A percentile compares a stretch with the other conserved stretches of the same genome.
phyloP scores from a whole-genome alignment of 352 stramenopile genomes.

The Globisporangium rhizosaccharum region DNA sequence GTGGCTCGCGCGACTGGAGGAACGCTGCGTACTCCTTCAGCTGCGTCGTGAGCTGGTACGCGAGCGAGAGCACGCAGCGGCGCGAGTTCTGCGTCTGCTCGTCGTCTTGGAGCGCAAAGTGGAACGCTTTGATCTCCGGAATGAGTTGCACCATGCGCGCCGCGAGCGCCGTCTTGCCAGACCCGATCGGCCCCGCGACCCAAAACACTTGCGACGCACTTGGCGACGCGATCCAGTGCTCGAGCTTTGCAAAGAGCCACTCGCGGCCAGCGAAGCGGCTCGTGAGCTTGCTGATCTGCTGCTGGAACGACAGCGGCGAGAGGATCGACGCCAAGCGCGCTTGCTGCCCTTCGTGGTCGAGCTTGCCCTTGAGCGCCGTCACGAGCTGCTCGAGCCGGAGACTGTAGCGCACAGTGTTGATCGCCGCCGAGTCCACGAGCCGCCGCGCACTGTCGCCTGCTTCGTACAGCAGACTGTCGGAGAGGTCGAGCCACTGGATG shows the following conservation, averaged over 20 bases:
- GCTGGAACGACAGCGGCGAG: slow-evolving; percentile 61
- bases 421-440: slow-evolving; percentile 11
- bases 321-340: slow-evolving; percentile 61
- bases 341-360: slow-evolving; percentile 74
- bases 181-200: slow-evolving; percentile 64
- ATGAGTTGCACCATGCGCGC: slow-evolving; percentile 61
- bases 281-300: slow-evolving; percentile 71
- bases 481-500: slow-evolving; percentile 79
- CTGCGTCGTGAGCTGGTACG: slow-evolving; percentile 74
- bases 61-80: slow-evolving; percentile 60
- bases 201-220: slow-evolving; percentile 49
- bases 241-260: slow-evolving; percentile 52
- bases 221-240: slow-evolving; percentile 38
- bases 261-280: slow-evolving; percentile 50
- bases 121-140: slow-evolving; percentile 68
- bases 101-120: slow-evolving; percentile 67
- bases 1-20: slow-evolving; percentile 56
- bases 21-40: slow-evolving; percentile 60
- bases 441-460: neutral
- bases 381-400: slow-evolving; percentile 46
- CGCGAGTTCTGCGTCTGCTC: slow-evolving; percentile 67
- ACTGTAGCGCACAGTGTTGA: slow-evolving; percentile 56
- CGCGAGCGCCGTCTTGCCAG: slow-evolving; percentile 58
- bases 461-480: slow-evolving; percentile 55
- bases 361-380: slow-evolving; percentile 44